phyloP scores from a whole-genome alignment of 371 early-diverging fungal species.

The Haplosporangium sp. region DNA sequence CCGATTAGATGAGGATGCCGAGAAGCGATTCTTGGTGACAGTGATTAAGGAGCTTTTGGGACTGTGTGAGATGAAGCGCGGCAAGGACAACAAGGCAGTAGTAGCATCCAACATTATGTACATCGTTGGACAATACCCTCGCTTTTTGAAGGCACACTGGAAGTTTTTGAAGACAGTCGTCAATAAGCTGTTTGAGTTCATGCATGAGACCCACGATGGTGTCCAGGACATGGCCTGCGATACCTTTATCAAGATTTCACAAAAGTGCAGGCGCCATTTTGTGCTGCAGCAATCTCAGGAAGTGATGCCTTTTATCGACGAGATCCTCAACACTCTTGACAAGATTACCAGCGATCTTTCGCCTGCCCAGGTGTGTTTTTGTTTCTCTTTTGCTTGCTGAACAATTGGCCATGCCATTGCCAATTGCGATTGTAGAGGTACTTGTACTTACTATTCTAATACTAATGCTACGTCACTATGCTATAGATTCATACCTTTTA shows the following conservation, averaged over 20 bases:
- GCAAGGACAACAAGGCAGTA: constrained; percentile 99
- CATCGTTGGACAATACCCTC: constrained; percentile 98
- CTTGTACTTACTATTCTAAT: background rate
- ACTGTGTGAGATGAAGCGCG: constrained; percentile 93
- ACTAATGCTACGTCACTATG: background rate
- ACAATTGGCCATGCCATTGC: background rate
- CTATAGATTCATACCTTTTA: constrained; percentile 91
- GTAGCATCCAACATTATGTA: constrained; percentile 99
- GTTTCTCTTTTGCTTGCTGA: no score
- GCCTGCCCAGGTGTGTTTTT: constrained; percentile 78
- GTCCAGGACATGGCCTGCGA: constrained; percentile 99
- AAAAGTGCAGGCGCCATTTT: constrained; percentile 97
- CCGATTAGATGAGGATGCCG: constrained; percentile 82
- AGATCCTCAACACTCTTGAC: constrained; percentile 84
- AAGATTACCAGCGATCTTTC: constrained; percentile 89
- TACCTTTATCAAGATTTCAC: constrained; percentile 98
- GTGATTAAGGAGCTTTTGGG: constrained; percentile 97
- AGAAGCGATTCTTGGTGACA: constrained; percentile 96
- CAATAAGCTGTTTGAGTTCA: constrained; percentile 99
- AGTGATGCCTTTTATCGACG: constrained; percentile 91
- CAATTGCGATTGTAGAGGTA: background rate
- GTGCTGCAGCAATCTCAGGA: constrained; percentile 90
- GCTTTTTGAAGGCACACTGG: constrained; percentile 99
- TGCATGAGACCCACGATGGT: constrained; percentile 99
- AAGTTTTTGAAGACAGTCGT: constrained; percentile 99